A percentile compares a stretch with the other conserved stretches of the same genome.
Evolutionary conservation across 2,329 filamentous ascomycete genomes (phyloP).

Genomic region (Phaeoacremonium minimum): DNA sequence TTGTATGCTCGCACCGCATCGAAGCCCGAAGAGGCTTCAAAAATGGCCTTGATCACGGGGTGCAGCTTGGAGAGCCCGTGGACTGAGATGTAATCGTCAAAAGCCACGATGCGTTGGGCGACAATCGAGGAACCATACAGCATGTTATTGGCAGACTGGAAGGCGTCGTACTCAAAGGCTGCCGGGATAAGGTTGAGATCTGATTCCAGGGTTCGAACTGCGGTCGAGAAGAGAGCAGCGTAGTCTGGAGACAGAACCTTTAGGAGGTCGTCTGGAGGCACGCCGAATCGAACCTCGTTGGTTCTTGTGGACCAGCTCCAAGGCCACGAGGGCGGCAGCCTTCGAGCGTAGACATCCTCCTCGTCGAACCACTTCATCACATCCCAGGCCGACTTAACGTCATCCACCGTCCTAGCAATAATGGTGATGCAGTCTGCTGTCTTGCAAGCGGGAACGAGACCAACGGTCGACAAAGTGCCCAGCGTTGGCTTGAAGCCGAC

Average conservation of each 20-base stretch:
- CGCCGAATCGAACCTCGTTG: conserved; percentile 40
- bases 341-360: conserved; percentile 47
- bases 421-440: conserved; percentile 50
- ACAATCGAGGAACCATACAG: conserved; percentile 6
- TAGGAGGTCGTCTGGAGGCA: conserved; percentile 31
- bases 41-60: conserved; percentile 2
- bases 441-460: conserved; percentile 46
- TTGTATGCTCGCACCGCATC: conserved; percentile 1
- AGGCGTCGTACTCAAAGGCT: conserved; percentile 2
- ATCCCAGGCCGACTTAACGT: conserved; percentile 44
- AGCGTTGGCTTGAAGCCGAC: conserved; percentile 46
- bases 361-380: conserved; percentile 41
- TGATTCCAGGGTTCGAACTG: not conserved
- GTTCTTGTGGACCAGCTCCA: conserved; percentile 2
- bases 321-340: conserved; percentile 11
- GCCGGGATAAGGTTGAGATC: not conserved
- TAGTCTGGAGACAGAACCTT: conserved; percentile 8
- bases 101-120: conserved; percentile 4
- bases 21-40: conserved; percentile 1
- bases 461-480: conserved; percentile 40
- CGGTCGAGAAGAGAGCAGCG: not conserved
- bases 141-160: conserved; percentile 3
- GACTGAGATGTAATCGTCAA: conserved; percentile 1
- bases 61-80: conserved; percentile 3
- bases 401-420: conserved; percentile 38